Percentiles rank a stretch among this genome's conserved stretches.
These are phyloP conservation scores for Hyphopichia khmerensis DNA, from an alignment of 1,139 yeast genomes.

Conservation along the genomic window DNA sequence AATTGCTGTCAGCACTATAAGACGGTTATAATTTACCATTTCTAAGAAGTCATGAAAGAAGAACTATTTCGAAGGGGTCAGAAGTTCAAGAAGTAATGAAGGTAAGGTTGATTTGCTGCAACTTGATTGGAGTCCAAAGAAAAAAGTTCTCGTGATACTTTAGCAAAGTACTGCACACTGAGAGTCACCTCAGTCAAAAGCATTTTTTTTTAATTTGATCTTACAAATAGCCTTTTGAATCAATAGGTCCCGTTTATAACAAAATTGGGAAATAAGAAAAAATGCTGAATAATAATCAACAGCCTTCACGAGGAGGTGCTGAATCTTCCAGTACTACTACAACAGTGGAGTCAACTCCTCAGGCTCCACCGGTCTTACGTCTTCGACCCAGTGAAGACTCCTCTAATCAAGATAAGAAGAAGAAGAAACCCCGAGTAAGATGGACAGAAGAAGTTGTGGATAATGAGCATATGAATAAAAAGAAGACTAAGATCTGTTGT, in stretches of 20 bases:
- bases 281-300: not conserved
- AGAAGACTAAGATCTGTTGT: constrained; percentile 93
- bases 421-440: constrained; percentile 52
- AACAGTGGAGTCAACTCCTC: not conserved
- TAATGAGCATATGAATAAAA: constrained; percentile 82
- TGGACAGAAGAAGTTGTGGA: constrained; percentile 89
- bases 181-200: no score
- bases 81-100: no score
- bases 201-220: not conserved
- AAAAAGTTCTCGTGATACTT: no score
- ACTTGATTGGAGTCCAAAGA: no score
- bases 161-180: no score
- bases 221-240: not conserved
- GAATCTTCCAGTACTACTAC: not conserved
- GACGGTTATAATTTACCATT: no score
- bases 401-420: constrained; percentile 8
- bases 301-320: not conserved
- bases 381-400: constrained; percentile 1
- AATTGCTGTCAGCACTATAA: no score
- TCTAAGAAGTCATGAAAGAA: no score
- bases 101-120: no score
- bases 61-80: no score
- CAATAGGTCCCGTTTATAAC: not conserved
- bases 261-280: not conserved
- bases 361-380: constrained; percentile 2